phyloP scores from a whole-genome alignment of 257 asterid species.

The Petrea volubilis region DNA sequence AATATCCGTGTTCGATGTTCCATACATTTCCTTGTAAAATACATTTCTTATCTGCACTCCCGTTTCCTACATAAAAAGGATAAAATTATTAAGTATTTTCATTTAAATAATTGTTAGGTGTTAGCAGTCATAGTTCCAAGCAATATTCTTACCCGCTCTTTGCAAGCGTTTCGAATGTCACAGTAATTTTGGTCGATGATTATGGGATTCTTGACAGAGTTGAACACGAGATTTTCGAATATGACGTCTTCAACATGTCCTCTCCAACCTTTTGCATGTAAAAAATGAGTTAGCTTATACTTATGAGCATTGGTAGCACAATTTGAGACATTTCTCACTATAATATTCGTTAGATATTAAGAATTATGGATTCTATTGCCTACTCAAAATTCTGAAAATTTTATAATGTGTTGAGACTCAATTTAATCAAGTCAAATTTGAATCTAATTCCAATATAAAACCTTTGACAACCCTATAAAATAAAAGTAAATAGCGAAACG shows the following conservation, averaged over 20 bases:
- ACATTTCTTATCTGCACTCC: slow-evolving; percentile 63
- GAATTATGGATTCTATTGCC: no score
- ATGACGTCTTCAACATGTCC: slow-evolving; percentile 47
- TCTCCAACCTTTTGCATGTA: slow-evolving; percentile 42
- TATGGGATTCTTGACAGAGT: slow-evolving; percentile 53
- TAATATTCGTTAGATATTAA: no score
- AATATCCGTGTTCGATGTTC: slow-evolving; percentile 47
- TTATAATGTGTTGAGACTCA: no score
- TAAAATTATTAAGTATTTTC: no score
- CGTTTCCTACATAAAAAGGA: slow-evolving; percentile 27
- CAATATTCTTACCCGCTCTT: slow-evolving; percentile 34
- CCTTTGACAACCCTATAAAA: no score
- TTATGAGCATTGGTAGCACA: no score
- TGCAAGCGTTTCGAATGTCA: slow-evolving; percentile 36
- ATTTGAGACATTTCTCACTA: no score
- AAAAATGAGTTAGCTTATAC: neutral
- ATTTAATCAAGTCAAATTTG: no score
- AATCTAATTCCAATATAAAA: no score
- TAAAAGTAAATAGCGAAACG: no score
- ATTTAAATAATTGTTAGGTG: no score
- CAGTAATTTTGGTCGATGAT: slow-evolving; percentile 69
- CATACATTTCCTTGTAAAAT: slow-evolving; percentile 35
- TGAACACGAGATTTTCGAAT: slow-evolving; percentile 47
- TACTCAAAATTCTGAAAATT: no score
- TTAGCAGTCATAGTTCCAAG: neutral